Evolutionary conservation across 2,329 filamentous ascomycete species (phyloP).

Genomic region (Pestalotiopsis sp.): DNA sequence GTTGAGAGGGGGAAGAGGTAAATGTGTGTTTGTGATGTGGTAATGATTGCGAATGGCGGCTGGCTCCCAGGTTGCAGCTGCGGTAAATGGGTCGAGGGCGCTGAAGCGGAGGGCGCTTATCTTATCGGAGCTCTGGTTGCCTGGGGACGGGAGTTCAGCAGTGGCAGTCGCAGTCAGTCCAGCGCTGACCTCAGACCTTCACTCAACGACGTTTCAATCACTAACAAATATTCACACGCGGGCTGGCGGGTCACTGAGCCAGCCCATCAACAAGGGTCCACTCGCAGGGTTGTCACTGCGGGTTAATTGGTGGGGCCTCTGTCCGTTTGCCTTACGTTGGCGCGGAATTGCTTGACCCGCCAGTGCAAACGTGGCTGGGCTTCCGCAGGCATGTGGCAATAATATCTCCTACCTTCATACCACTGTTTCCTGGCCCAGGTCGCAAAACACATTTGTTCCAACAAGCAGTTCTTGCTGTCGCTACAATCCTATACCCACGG

Average conservation of each 20-base stretch:
- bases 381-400: not conserved
- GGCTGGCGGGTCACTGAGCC: too few species aligned
- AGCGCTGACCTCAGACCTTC: not conserved
- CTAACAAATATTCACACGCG: too few species aligned
- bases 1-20: not conserved
- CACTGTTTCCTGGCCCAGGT: not conserved
- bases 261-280: not conserved
- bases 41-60: not conserved
- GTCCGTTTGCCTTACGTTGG: not conserved
- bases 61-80: not conserved
- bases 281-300: not conserved
- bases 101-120: not conserved
- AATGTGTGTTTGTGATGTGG: not conserved
- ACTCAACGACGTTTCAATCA: not conserved
- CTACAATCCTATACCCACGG: not conserved
- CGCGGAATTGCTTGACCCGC: not conserved
- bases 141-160: not conserved
- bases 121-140: conserved; percentile 5
- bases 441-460: not conserved
- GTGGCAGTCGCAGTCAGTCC: not conserved
- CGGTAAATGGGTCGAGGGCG: not conserved
- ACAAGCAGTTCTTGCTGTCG: not conserved
- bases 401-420: not conserved
- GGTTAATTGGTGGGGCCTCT: not conserved
- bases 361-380: not conserved